Evolutionary conservation across 148 eudicot genomes (phyloP).

Genomic region (Rheum nobile): DNA sequence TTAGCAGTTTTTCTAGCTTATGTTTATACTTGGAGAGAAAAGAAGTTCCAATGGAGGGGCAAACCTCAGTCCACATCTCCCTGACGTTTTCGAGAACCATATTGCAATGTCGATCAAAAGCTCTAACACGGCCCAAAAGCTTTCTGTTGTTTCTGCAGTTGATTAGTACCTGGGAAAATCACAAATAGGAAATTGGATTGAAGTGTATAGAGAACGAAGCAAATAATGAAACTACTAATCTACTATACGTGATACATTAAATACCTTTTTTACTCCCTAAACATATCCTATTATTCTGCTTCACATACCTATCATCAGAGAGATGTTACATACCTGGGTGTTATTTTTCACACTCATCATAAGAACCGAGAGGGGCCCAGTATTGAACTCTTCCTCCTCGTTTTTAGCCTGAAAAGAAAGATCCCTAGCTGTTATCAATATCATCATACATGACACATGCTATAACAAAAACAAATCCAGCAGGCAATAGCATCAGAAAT

Average conservation of each 20-base stretch:
- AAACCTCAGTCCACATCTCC: constrained; percentile 93
- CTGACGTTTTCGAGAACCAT: constrained; percentile 79
- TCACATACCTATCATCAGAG: not conserved
- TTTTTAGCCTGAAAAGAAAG: constrained; percentile 39
- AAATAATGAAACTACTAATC: too few relatives aligned
- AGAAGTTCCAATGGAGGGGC: constrained; percentile 8
- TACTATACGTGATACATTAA: too few relatives aligned
- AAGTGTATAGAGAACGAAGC: not conserved
- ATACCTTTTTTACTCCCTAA: too few relatives aligned
- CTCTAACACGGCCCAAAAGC: constrained; percentile 67
- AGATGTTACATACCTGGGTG: constrained; percentile 43
- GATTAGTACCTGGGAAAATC: constrained; percentile 55
- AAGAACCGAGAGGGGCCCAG: constrained; percentile 83
- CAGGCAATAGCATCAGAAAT: not conserved
- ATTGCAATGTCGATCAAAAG: constrained; percentile 69
- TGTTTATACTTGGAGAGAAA: not conserved
- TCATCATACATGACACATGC: not conserved
- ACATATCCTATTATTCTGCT: not conserved
- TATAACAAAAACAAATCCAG: not conserved
- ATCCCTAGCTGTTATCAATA: not conserved
- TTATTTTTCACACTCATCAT: constrained; percentile 89
- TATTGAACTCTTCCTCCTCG: constrained; percentile 92
- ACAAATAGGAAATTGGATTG: not conserved
- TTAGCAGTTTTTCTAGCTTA: too few relatives aligned
- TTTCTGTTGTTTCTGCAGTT: constrained; percentile 91